Evolutionary conservation across 139 green algal species (phyloP).

Genomic region (Mesotaenium endlicherianum): DNA sequence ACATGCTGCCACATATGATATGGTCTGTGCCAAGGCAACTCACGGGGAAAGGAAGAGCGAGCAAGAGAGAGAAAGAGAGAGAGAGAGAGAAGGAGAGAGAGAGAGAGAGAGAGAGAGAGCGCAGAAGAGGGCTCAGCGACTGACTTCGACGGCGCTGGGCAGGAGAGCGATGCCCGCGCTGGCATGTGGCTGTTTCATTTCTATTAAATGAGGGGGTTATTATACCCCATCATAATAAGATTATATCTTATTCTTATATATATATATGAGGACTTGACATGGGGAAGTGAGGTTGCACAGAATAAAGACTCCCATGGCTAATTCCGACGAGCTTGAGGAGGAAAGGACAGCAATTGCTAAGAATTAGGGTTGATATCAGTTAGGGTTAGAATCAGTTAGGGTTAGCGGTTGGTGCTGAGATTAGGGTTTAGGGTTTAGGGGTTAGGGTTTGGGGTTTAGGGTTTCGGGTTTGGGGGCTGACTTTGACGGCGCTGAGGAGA

Average conservation of each 20-base stretch:
- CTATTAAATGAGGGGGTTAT: too few species aligned
- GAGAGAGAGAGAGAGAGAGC: neutral
- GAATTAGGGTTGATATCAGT: neutral
- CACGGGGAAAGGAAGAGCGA: too few species aligned
- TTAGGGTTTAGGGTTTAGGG: too few species aligned
- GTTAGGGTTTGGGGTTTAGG: too few species aligned
- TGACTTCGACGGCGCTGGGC: conserved; percentile 65
- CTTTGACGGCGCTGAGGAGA: conserved; percentile 71
- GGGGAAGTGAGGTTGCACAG: conserved; percentile 70
- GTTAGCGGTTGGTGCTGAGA: neutral
- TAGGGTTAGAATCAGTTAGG: neutral
- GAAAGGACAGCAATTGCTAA: neutral
- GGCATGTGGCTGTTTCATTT: conserved; percentile 72
- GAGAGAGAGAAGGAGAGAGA: neutral
- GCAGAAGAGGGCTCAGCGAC: neutral
- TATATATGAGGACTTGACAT: too few species aligned
- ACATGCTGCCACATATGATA: neutral
- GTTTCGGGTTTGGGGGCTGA: too few species aligned
- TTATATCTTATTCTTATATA: too few species aligned
- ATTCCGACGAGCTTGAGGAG: too few species aligned
- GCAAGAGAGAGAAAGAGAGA: too few species aligned
- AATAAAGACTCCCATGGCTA: neutral
- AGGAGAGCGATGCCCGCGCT: conserved; percentile 75
- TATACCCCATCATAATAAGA: too few species aligned
- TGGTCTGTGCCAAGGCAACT: neutral